Evolutionary conservation across 805 yeast species (phyloP).

Genomic region (Starmerella floricola): DNA sequence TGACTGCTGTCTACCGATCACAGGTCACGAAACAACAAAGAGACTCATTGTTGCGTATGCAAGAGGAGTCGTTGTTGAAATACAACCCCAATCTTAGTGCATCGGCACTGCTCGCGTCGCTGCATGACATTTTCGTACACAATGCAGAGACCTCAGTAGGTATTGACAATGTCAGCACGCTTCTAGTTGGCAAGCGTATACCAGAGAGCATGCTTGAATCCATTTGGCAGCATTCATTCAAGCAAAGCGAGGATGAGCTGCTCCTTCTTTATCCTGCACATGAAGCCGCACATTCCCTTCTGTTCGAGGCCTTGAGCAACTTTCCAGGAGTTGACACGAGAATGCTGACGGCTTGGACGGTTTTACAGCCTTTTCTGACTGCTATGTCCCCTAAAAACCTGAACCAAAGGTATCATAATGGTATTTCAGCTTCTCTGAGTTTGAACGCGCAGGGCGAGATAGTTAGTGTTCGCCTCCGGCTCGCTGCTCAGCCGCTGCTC

Average conservation of each 20-base stretch:
- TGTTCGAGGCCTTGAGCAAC: conserved; percentile 24
- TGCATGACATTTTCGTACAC: conserved; percentile 27
- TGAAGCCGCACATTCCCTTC: conserved; percentile 26
- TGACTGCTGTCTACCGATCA: too few species aligned
- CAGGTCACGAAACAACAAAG: too few species aligned
- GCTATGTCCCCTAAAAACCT: conserved; percentile 30
- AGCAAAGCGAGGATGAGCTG: conserved; percentile 33
- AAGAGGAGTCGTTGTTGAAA: conserved; percentile 27
- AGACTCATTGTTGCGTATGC: conserved; percentile 20
- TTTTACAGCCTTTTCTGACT: conserved; percentile 31
- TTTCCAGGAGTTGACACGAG: conserved; percentile 30
- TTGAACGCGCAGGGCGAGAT: conserved; percentile 27
- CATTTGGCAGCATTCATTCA: conserved; percentile 32
- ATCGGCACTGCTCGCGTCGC: conserved; percentile 28
- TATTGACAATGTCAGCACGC: conserved; percentile 27
- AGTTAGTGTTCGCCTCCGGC: conserved; percentile 25
- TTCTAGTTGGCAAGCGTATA: conserved; percentile 26
- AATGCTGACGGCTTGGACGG: conserved; percentile 29
- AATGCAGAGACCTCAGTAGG: conserved; percentile 21
- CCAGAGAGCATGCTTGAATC: conserved; percentile 28
- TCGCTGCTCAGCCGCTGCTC: conserved; percentile 26
- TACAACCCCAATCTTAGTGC: conserved; percentile 25
- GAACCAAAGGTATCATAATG: conserved; percentile 28
- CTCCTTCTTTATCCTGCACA: conserved; percentile 28
- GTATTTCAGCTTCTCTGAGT: conserved; percentile 26